Evolutionary conservation across 352 stramenopile genomes (phyloP).

Genomic region (Globisporangium sylvaticum): DNA sequence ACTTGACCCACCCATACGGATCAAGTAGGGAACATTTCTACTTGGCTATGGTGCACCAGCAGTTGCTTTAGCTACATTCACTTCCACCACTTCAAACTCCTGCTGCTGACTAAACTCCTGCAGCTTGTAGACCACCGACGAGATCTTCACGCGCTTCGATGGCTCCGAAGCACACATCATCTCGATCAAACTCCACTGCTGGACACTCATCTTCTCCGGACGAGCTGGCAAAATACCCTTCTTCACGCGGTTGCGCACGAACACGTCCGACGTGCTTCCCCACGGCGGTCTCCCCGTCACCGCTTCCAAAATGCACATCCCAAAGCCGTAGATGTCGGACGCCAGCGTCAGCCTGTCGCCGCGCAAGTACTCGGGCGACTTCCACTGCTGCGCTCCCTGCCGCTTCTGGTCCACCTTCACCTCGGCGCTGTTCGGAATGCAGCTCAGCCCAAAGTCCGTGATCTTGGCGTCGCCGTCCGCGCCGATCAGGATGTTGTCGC

Average conservation of each 20-base stretch:
- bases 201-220: no score
- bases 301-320: constrained; percentile 20
- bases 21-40: no score
- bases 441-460: not conserved
- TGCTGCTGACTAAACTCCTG: not conserved
- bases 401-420: not conserved
- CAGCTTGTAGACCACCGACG: not conserved
- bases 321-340: constrained; percentile 24
- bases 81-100: no score
- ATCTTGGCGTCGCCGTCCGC: constrained; percentile 1
- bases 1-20: no score
- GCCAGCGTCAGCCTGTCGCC: constrained; percentile 1
- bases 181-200: constrained; percentile 4
- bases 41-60: no score
- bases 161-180: not conserved
- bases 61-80: no score
- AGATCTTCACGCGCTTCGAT: not conserved
- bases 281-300: constrained; percentile 11
- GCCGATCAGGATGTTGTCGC: no score
- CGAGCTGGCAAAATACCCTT: not conserved
- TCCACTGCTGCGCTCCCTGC: constrained; percentile 12
- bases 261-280: not conserved
- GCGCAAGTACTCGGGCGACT: constrained; percentile 10
- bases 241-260: not conserved
- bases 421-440: not conserved